Conservation (phyloP, 2,329 filamentous ascomycete genomes). For the Purpureocillium lavendulum region DNA sequence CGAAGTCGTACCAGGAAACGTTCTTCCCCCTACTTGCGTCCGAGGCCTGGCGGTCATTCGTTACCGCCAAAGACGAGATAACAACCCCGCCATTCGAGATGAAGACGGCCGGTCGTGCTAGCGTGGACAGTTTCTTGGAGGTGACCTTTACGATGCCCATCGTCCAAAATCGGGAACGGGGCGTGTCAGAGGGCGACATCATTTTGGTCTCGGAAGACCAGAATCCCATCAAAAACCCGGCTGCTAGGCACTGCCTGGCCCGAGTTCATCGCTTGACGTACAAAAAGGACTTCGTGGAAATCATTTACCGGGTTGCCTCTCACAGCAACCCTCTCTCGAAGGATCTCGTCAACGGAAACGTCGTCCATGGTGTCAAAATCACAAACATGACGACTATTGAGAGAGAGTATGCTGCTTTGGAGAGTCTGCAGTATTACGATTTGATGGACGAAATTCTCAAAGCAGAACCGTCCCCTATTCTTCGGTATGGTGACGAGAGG, state of each 20-base stretch:
- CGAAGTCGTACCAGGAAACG: constrained; percentile 73
- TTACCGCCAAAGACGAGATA: constrained; percentile 81
- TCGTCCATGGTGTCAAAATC: constrained; percentile 68
- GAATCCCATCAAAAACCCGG: constrained; percentile 57
- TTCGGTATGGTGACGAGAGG: constrained; percentile 69
- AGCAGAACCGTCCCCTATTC: constrained; percentile 81
- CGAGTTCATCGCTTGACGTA: constrained; percentile 71
- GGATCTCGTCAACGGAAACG: constrained; percentile 47
- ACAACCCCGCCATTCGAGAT: constrained; percentile 75
- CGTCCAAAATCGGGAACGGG: constrained; percentile 60
- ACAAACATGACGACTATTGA: constrained; percentile 92
- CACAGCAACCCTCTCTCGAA: constrained; percentile 53
- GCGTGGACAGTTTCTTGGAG: constrained; percentile 88
- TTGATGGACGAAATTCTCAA: constrained; percentile 85
- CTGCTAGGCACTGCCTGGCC: constrained; percentile 74
- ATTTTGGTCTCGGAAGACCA: constrained; percentile 71
- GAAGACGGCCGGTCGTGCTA: constrained; percentile 79
- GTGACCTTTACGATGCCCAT: constrained; percentile 76
- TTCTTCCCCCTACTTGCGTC: constrained; percentile 86
- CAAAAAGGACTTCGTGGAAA: constrained; percentile 74
- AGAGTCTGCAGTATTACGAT: constrained; percentile 91
- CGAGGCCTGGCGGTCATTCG: constrained; percentile 93
- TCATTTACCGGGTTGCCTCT: constrained; percentile 76
- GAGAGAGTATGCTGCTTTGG: constrained; percentile 86
- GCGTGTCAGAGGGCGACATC: constrained; percentile 77